Evolutionary conservation across 1,284 basidiomycete species (phyloP), one percentile per base, ranked within the genome.

Genomic region (Ceratobasidium sp.): DNA sequence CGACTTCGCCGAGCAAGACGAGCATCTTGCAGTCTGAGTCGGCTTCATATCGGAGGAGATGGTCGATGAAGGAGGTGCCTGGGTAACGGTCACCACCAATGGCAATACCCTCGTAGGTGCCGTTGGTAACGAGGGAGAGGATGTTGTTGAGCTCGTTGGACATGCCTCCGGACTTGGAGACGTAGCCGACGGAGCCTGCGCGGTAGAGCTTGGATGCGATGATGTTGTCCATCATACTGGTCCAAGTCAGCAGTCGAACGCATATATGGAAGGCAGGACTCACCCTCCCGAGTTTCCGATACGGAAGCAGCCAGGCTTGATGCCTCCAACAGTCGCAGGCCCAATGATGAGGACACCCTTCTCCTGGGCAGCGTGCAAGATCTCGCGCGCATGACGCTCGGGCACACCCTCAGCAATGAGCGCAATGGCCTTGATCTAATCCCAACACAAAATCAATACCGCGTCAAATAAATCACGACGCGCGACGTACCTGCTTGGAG

Each of bases 91-190:
- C 97, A 86, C 97, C 97, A 81, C 98, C 97, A 78, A 99, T 99
- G 82, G 97, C 97, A 81, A 99, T 97, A 87, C 97, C 97, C 87
- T 99, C 97, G 85, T 98, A 99, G 76, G 96, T 98, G 79, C 97
- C 98, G 85, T 99, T 96, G 81, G 96, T 98, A 81, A 94, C 91
- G 81, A 98, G 89, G 57, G 96, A 96, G 77, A 99, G 91, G 81
- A 99, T 99, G 87, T 98, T 99, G 93, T 99, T 98, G 79, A 99
- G 87, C 85, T 99, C 98, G 87, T 99, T 99, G 78, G 97, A 99
- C 98, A 99, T 99, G 83, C 98, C 97, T 78, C 97, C 97, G 14
- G 97, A 98, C 87, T 99, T 99, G 84, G 95, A 98, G 81, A 99
- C 97, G 84, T 98, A 98, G 80, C 95, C 97, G 79, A 99, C 94